phyloP scores from a whole-genome alignment of 106 monocot species.

The Ottelia alismoides region DNA sequence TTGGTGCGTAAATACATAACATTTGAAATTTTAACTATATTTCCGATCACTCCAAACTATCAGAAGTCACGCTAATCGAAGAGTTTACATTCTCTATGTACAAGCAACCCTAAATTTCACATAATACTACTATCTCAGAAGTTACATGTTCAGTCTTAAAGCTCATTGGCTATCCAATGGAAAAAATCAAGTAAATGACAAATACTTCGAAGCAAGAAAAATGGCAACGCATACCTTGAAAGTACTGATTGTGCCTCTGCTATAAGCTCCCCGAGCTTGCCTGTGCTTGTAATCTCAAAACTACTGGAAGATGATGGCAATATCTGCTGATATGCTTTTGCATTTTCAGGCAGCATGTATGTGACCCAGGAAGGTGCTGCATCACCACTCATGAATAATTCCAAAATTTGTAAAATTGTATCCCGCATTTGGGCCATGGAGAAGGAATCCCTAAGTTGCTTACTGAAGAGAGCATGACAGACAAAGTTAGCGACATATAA shows the following conservation, averaged over 20 bases:
- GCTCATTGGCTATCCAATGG: no score
- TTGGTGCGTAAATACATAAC: no score
- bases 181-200: no score
- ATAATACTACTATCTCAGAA: no score
- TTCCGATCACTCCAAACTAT: no score
- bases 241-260: conserved; percentile 58
- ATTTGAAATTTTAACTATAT: no score
- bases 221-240: conserved; percentile 40
- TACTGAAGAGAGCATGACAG: conserved; percentile 31
- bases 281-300: conserved; percentile 50
- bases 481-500: no score
- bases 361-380: conserved; percentile 46
- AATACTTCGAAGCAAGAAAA: no score
- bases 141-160: no score
- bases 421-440: conserved; percentile 40
- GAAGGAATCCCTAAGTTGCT: conserved; percentile 54
- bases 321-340: conserved; percentile 38
- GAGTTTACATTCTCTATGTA: no score
- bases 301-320: conserved; percentile 37
- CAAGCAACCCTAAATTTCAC: no score
- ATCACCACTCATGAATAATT: conserved; percentile 42
- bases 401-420: conserved; percentile 51
- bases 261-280: conserved; percentile 79
- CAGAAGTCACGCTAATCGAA: no score
- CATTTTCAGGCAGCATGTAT: conserved; percentile 68